Evolutionary conservation across 177 flowering plant species (phyloP).

Genomic region (Vitis hybrid): DNA sequence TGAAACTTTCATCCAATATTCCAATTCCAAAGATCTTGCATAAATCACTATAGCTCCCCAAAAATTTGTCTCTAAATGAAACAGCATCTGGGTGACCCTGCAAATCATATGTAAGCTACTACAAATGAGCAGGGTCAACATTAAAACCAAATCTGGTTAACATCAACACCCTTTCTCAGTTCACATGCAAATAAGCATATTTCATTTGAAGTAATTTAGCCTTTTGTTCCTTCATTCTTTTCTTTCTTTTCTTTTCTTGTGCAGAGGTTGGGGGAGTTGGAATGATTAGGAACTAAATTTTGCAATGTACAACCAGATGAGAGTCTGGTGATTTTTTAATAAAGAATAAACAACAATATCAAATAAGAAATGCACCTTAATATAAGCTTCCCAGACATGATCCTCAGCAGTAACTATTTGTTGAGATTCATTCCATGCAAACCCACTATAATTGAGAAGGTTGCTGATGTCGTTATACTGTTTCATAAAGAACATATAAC

Average conservation of each 20-base stretch:
- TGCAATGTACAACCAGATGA: no score
- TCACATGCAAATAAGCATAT: no score
- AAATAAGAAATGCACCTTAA: slow-evolving; percentile 27
- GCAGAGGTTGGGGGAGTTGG: no score
- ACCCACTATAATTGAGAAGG: slow-evolving; percentile 32
- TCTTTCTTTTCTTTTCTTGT: no score
- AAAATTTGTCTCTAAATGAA: slow-evolving; percentile 20
- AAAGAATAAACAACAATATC: not conserved
- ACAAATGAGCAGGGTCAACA: not conserved
- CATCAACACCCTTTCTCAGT: no score
- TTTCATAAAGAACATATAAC: slow-evolving; percentile 26
- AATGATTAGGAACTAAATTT: no score
- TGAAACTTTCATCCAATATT: slow-evolving; percentile 14
- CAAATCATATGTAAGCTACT: slow-evolving; percentile 14
- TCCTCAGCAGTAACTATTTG: slow-evolving; percentile 28
- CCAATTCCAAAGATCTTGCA: slow-evolving; percentile 32
- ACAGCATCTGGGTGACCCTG: slow-evolving; percentile 45
- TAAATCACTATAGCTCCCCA: slow-evolving; percentile 28
- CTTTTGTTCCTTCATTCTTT: no score
- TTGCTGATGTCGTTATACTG: slow-evolving; percentile 25
- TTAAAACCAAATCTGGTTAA: no score
- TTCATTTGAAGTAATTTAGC: no score
- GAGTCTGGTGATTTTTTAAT: no score
- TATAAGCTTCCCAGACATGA: slow-evolving; percentile 39
- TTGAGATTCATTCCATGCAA: slow-evolving; percentile 35